These are phyloP conservation scores for Fibroporia radiculosa DNA, from an alignment of 768 basidiomycete species.

Conservation along the genomic window DNA sequence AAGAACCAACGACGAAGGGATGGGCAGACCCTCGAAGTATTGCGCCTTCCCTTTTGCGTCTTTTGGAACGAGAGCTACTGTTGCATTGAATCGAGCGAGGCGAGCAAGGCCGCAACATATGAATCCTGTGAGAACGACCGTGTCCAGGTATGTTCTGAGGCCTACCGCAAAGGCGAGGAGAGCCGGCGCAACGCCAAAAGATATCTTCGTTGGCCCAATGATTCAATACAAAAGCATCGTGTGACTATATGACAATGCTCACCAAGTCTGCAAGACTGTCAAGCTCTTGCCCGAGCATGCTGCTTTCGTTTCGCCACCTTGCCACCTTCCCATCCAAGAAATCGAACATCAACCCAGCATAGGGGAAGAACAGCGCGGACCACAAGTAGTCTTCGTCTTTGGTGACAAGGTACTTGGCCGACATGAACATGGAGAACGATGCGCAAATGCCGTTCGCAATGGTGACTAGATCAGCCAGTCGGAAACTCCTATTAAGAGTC, in stretches of 20 bases:
- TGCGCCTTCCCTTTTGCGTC: constrained; percentile 79
- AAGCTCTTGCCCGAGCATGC: constrained; percentile 95
- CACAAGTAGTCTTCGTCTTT: constrained; percentile 75
- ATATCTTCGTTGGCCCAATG: constrained; percentile 52
- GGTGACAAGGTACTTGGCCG: constrained; percentile 79
- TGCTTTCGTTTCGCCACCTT: constrained; percentile 91
- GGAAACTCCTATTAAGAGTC: constrained; percentile 72
- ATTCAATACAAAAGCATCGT: constrained; percentile 6
- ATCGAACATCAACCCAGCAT: constrained; percentile 96
- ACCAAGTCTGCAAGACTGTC: constrained; percentile 96
- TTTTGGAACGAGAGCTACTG: constrained; percentile 90
- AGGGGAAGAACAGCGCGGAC: constrained; percentile 81
- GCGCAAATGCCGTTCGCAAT: constrained; percentile 99
- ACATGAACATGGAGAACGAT: constrained; percentile 89
- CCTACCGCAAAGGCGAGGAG: constrained; percentile 87
- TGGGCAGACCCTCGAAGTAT: constrained; percentile 97
- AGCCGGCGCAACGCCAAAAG: constrained; percentile 97
- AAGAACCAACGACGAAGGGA: constrained; percentile 81
- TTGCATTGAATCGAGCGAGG: constrained; percentile 97
- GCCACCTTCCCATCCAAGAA: constrained; percentile 98
- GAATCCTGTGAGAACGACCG: constrained; percentile 77
- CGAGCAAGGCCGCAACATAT: constrained; percentile 96
- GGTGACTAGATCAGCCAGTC: constrained; percentile 94
- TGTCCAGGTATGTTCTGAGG: constrained; percentile 86
- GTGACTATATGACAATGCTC: constrained; percentile 28